Base-by-base conservation (phyloP, 75 land plant species). In the Sequoiadendron giganteum region DNA sequence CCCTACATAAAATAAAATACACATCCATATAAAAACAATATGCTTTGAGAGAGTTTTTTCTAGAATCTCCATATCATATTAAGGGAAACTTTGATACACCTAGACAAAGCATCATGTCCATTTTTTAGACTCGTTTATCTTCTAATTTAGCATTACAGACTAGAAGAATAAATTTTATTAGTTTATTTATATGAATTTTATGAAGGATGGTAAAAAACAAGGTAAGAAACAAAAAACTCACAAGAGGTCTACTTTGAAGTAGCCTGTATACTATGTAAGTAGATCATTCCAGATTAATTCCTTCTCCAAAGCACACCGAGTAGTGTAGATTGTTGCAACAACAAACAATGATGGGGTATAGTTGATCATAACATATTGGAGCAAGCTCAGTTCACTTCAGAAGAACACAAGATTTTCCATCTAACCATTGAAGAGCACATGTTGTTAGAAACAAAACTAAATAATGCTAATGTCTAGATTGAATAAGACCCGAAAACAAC, bases 291-390 rank as follows among this genome's bases (percentile, higher is more conserved):
- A 97, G 85, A 40, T 82, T 8, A 95, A 91, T 32, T 54, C 88
- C 92, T 88, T 91, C 39, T 88, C 90, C 11, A 97, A 90, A 1
- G 96, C 93, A 80, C 87, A 88, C 25, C 93, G 91, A 13, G 99
- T 95, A 8, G 96, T 95, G 84, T 94, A 96, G 10, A 96, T 95
- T 28, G 95, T 95, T 21, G 95, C 89, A 65, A 95, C 98, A 70
- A 95, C 94, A 30, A 97, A 72, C 86, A 91, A 87, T 6, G 95
- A 96, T 3, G 96, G 96, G 88, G 92, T 86, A 52, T 82, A 94
- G 11, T 88, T 91, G 25, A 95, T 77, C 88, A 92, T 92, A 40
- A 87, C 82, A 83, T 97, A 96, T 85, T 96, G 89, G 79, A 92
- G 92, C 85, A 96, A 87, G n/a, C 93, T 95, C 36, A 96, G 90